A percentile compares a stretch with the other conserved stretches of the same genome.
phyloP scores from a whole-genome alignment of 805 yeast genomes.

The Hanseniaspora occidentalis region DNA sequence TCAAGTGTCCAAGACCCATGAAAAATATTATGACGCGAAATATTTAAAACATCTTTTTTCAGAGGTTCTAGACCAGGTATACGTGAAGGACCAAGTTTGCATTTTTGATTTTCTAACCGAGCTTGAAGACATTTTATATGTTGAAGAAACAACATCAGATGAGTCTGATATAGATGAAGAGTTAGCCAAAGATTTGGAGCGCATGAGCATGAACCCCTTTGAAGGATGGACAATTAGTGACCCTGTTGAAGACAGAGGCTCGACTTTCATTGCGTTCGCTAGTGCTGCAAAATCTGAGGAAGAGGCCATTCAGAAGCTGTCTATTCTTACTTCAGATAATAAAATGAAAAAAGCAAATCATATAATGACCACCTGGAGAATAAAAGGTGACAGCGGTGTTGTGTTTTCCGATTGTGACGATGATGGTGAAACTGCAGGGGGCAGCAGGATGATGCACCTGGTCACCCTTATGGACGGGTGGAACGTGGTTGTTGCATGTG shows the following conservation, averaged over 20 bases:
- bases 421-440: slow-evolving; percentile 97
- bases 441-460: slow-evolving; percentile 71
- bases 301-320: slow-evolving; percentile 47
- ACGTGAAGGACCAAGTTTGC: slow-evolving; percentile 52
- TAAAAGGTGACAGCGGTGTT: slow-evolving; percentile 36
- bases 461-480: slow-evolving; percentile 67
- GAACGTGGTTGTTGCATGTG: slow-evolving; percentile 72
- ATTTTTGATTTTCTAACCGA: slow-evolving; percentile 69
- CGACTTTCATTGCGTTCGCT: slow-evolving; percentile 74
- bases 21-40: slow-evolving; percentile 27
- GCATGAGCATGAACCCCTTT: slow-evolving; percentile 31
- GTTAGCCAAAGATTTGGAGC: not conserved
- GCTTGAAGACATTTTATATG: slow-evolving; percentile 39
- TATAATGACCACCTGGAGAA: slow-evolving; percentile 81
- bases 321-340: slow-evolving; percentile 45
- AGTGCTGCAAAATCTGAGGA: slow-evolving; percentile 47
- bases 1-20: slow-evolving; percentile 20
- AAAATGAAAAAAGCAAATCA: slow-evolving; percentile 61
- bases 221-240: slow-evolving; percentile 70
- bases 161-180: slow-evolving; percentile 14
- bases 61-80: slow-evolving; percentile 42
- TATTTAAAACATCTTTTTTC: slow-evolving; percentile 36
- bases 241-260: slow-evolving; percentile 69
- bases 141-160: slow-evolving; percentile 19
- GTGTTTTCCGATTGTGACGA: slow-evolving; percentile 81